Percentiles rank a stretch among this genome's conserved stretches.
These are phyloP conservation scores for Fusarium cyanostomum DNA, from an alignment of 2,329 filamentous ascomycete species.

Conservation along the genomic window DNA sequence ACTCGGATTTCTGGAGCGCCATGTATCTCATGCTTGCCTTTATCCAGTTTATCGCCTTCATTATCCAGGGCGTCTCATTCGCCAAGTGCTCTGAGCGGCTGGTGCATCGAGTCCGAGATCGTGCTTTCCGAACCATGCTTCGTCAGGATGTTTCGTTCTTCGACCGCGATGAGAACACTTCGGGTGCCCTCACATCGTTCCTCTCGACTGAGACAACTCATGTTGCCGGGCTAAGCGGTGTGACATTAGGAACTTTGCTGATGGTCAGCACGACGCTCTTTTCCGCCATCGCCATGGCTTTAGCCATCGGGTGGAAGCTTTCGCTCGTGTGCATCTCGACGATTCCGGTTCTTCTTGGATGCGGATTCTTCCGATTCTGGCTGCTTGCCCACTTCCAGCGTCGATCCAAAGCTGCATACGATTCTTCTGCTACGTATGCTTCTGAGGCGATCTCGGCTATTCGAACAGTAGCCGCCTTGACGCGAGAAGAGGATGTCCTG, in stretches of 20 bases:
- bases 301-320: conserved; percentile 88
- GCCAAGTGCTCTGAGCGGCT: conserved; percentile 88
- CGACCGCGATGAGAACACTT: conserved; percentile 87
- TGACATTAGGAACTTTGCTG: conserved; percentile 86
- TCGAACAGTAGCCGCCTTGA: conserved; percentile 90
- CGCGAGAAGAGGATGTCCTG: conserved; percentile 84
- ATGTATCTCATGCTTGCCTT: conserved; percentile 90
- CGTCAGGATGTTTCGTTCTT: conserved; percentile 95
- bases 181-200: conserved; percentile 88
- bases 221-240: conserved; percentile 86
- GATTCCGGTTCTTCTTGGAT: conserved; percentile 79
- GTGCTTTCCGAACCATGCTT: conserved; percentile 85
- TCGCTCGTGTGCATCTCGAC: conserved; percentile 83
- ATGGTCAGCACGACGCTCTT: conserved; percentile 83
- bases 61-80: conserved; percentile 76
- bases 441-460: conserved; percentile 95
- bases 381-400: conserved; percentile 82
- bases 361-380: conserved; percentile 89
- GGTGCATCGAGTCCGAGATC: conserved; percentile 82
- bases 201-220: conserved; percentile 90
- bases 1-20: conserved; percentile 85
- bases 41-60: conserved; percentile 75
- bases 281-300: conserved; percentile 73
- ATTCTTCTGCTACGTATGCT: conserved; percentile 83
- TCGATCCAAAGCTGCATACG: conserved; percentile 82